Percentiles rank a stretch among this genome's conserved stretches.
Evolutionary conservation across 495 filamentous ascomycete genomes (phyloP).

Genomic region (Aspergillus cavernicola): DNA sequence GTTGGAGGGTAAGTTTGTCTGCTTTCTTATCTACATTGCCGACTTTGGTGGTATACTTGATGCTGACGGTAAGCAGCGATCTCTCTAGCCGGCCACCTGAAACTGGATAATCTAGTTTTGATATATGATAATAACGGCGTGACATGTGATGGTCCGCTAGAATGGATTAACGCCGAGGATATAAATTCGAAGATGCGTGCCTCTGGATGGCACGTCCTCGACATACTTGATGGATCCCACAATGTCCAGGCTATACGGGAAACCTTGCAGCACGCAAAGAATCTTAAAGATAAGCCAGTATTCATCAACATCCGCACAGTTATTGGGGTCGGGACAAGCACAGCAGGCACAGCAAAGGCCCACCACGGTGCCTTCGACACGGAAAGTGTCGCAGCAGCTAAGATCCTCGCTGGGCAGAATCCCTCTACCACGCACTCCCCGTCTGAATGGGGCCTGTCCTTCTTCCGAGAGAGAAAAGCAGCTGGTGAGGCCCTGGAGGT

Average conservation of each 20-base stretch:
- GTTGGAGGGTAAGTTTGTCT: no score
- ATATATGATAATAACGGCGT: conserved; percentile 58
- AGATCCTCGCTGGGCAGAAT: conserved; percentile 42
- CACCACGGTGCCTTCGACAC: conserved; percentile 51
- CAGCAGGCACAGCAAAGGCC: conserved; percentile 45
- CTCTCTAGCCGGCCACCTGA: conserved; percentile 47
- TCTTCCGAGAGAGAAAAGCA: conserved; percentile 41
- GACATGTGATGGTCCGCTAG: conserved; percentile 52
- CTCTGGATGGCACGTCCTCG: conserved; percentile 53
- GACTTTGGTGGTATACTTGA: no score
- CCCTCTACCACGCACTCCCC: conserved; percentile 37
- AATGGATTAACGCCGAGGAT: conserved; percentile 52
- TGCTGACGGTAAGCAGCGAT: no score
- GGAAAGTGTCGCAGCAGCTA: conserved; percentile 44
- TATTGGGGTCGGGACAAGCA: conserved; percentile 26
- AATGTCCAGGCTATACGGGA: conserved; percentile 48
- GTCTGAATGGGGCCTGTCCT: no score
- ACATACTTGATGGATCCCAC: conserved; percentile 49
- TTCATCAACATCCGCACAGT: conserved; percentile 56
- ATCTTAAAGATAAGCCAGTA: conserved; percentile 44
- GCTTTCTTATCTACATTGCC: no score
- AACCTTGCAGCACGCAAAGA: conserved; percentile 44
- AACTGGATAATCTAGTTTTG: conserved; percentile 50
- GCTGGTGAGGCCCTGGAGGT: conserved; percentile 39
- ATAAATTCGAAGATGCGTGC: conserved; percentile 56